These are phyloP conservation scores for Chlamydomonas schloesseri DNA, from an alignment of 139 green algal species.

Conservation along the genomic window DNA sequence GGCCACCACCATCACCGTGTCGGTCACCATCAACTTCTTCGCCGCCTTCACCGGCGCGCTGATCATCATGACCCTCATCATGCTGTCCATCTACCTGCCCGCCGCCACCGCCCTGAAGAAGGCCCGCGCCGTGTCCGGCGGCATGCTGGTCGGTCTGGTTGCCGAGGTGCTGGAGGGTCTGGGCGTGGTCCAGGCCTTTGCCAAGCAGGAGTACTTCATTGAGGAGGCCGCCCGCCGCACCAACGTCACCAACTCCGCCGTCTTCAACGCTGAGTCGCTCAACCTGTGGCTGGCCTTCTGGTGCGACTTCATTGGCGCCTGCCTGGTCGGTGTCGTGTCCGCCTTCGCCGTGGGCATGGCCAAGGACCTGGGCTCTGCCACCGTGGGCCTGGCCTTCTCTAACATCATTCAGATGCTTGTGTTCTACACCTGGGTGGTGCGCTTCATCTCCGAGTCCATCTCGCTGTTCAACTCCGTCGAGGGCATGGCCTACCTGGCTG, in stretches of 20 bases:
- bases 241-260: slow-evolving; percentile 56
- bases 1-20: slow-evolving; percentile 71
- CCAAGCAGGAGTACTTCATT: slow-evolving; percentile 51
- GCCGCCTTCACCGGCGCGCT: slow-evolving; percentile 59
- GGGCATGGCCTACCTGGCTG: slow-evolving; percentile 55
- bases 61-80: slow-evolving; percentile 58
- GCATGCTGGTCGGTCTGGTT: slow-evolving; percentile 65
- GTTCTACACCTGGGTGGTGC: slow-evolving; percentile 64
- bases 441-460: slow-evolving; percentile 57
- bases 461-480: slow-evolving; percentile 49
- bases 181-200: slow-evolving; percentile 61
- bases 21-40: slow-evolving; percentile 65
- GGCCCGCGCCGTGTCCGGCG: slow-evolving; percentile 51
- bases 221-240: slow-evolving; percentile 50
- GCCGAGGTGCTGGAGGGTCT: slow-evolving; percentile 71
- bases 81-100: slow-evolving; percentile 71
- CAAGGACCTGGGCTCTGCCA: slow-evolving; percentile 51
- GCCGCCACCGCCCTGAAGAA: slow-evolving; percentile 70
- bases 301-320: slow-evolving; percentile 64
- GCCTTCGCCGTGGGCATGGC: slow-evolving; percentile 55
- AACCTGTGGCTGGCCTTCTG: slow-evolving; percentile 75
- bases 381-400: slow-evolving; percentile 71
- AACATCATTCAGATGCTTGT: slow-evolving; percentile 66
- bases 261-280: slow-evolving; percentile 65
- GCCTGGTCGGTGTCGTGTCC: slow-evolving; percentile 63